A percentile compares a stretch with the other conserved stretches of the same genome.
Evolutionary conservation across 73 alveolate genomes (phyloP).

Genomic region (Paramecium biaurelia): DNA sequence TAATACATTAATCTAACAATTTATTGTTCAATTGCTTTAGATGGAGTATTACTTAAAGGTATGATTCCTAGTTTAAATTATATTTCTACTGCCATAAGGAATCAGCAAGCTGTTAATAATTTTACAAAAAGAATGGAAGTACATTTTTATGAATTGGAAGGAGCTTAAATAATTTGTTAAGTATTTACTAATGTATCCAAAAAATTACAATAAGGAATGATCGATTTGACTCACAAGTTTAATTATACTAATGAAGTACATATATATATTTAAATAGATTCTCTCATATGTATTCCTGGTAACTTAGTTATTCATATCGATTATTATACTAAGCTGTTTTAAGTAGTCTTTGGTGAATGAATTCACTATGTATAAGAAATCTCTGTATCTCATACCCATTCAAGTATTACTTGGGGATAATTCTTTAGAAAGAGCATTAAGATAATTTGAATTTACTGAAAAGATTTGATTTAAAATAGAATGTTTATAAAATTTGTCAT

Average conservation of each 20-base stretch:
- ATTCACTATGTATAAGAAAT: background rate
- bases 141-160: conserved; percentile 26
- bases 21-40: background rate
- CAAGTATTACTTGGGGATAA: background rate
- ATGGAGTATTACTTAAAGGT: conserved; percentile 35
- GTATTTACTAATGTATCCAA: background rate
- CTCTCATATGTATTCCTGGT: background rate
- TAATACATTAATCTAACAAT: background rate
- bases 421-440: conserved; percentile 6
- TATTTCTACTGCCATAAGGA: background rate
- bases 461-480: background rate
- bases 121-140: background rate
- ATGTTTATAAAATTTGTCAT: background rate
- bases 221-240: background rate
- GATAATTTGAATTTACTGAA: background rate
- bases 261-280: background rate
- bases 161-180: background rate
- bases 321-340: background rate
- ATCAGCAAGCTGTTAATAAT: background rate
- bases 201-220: background rate
- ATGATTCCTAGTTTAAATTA: conserved; percentile 26
- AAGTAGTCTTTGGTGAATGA: background rate
- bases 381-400: background rate
- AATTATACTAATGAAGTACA: background rate
- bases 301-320: background rate